Evolutionary conservation across 352 stramenopile genomes (phyloP).

Genomic region (Pythium sukuiense): DNA sequence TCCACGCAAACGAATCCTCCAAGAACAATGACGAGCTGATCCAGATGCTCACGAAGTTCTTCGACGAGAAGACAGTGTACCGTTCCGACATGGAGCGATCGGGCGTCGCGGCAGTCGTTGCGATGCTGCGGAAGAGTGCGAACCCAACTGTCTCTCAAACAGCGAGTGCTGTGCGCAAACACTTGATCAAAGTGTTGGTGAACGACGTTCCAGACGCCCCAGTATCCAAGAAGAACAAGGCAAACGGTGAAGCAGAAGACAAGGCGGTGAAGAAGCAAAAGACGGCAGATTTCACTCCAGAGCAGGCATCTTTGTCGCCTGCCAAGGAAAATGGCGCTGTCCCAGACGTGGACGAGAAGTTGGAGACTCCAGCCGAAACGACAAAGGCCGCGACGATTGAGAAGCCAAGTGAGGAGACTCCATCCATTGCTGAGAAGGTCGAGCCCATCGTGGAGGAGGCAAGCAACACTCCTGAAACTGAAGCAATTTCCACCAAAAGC

Average conservation of each 20-base stretch:
- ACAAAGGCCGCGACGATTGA: neutral
- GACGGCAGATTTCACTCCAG: conserved; percentile 27
- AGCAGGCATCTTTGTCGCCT: conserved; percentile 16
- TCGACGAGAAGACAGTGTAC: conserved; percentile 71
- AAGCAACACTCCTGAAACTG: neutral
- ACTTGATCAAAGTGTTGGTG: conserved; percentile 68
- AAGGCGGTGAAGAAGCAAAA: conserved; percentile 48
- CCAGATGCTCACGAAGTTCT: conserved; percentile 67
- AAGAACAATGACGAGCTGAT: conserved; percentile 79
- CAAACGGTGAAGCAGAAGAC: conserved; percentile 18
- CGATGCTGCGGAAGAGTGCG: conserved; percentile 59
- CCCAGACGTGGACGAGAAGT: conserved; percentile 8
- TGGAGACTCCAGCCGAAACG: neutral
- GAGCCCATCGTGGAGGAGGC: neutral
- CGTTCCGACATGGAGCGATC: conserved; percentile 71
- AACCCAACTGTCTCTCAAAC: conserved; percentile 71
- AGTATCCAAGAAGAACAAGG: conserved; percentile 41
- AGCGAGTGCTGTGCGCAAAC: conserved; percentile 74
- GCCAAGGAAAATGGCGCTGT: conserved; percentile 11
- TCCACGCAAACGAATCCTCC: conserved; percentile 65
- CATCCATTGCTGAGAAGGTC: neutral
- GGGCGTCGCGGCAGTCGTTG: conserved; percentile 67
- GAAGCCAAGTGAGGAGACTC: neutral
- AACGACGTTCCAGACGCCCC: conserved; percentile 41
- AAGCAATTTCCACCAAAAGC: neutral